phyloP scores from a whole-genome alignment of 768 basidiomycete genomes.

The Tulasnella sp. region DNA sequence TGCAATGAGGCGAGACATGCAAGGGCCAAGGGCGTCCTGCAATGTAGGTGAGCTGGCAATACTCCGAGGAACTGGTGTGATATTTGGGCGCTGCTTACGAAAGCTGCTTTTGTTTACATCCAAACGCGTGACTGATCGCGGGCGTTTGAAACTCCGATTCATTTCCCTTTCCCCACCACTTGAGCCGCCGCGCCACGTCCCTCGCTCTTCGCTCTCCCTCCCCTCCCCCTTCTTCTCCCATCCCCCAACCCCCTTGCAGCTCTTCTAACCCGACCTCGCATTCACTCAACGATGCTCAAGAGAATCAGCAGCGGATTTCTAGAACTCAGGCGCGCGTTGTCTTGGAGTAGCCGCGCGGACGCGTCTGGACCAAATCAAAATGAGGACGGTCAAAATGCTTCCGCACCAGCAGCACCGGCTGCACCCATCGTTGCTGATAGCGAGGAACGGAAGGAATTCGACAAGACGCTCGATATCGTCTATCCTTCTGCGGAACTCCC shows the following conservation, averaged over 20 bases:
- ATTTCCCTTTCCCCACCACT: background rate
- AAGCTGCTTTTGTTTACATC: background rate
- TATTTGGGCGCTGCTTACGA: background rate
- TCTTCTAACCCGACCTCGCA: background rate
- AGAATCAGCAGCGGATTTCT: conserved; percentile 6
- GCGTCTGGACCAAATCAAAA: background rate
- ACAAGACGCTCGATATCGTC: background rate
- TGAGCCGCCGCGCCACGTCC: background rate
- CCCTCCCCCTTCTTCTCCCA: background rate
- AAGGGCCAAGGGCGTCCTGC: background rate
- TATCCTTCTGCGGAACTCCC: background rate
- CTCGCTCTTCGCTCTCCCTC: background rate
- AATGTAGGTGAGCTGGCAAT: background rate
- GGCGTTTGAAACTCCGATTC: background rate
- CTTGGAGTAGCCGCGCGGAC: background rate
- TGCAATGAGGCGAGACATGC: background rate
- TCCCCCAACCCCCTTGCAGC: background rate
- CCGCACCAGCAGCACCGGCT: background rate
- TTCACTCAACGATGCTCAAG: background rate
- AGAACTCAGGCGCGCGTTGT: background rate
- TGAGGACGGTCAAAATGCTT: background rate
- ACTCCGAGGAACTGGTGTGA: background rate
- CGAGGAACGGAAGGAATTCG: background rate
- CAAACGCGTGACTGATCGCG: background rate
- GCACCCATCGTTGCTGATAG: background rate